These are phyloP conservation scores for Annona squamosa DNA, from an alignment of 164 flowering plant genomes.

Conservation along the genomic window DNA sequence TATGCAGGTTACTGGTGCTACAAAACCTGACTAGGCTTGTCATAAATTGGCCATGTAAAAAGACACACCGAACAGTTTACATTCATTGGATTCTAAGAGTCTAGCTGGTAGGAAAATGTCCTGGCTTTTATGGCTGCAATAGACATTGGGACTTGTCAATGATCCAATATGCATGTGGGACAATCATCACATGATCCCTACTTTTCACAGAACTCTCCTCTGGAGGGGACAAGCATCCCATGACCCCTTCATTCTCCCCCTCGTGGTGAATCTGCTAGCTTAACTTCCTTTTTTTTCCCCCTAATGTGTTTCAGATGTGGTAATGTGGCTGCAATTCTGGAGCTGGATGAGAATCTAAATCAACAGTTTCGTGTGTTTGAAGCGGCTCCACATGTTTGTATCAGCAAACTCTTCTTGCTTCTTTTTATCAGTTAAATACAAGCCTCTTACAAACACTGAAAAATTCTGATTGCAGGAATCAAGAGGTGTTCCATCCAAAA, in stretches of 20 bases:
- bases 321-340: constrained; percentile 97
- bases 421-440: background rate
- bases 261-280: no score
- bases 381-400: constrained; percentile 93
- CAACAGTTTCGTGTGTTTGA: constrained; percentile 90
- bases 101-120: background rate
- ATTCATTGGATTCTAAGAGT: background rate
- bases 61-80: background rate
- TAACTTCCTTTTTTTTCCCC: background rate
- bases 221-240: no score
- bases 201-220: no score
- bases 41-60: background rate
- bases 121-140: background rate
- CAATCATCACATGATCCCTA: no score
- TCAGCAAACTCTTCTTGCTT: background rate
- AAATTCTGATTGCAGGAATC: constrained; percentile 62
- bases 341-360: constrained; percentile 90
- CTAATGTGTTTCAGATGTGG: constrained; percentile 73
- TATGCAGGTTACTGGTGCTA: background rate
- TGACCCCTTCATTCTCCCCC: no score
- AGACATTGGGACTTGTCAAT: no score
- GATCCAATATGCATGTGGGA: no score
- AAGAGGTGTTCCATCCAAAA: constrained; percentile 84
- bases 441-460: background rate
- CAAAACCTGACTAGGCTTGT: background rate